Evolutionary conservation across 2,329 filamentous ascomycete genomes (phyloP), one percentile per base, ranked within the genome.

Genomic region (Chrysoporthe puriensis): DNA sequence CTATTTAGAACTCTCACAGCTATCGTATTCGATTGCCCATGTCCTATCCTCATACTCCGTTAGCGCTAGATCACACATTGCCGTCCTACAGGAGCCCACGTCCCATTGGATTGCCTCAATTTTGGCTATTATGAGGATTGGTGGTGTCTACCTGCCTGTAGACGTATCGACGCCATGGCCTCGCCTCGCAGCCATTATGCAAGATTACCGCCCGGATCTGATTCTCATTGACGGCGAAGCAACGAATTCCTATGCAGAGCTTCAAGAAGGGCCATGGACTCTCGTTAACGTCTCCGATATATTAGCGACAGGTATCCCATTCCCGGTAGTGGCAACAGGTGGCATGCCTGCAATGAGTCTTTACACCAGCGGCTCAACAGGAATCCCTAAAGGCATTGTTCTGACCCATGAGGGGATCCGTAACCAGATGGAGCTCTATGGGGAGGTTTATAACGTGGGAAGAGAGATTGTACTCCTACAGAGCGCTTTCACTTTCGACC

Each of bases 371-470:
- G 72, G 76, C 40, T 73, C 73, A 7, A 74, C 79, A 9, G 73
- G 77, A 43, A 73, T 57, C 0, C 82, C 82, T 1, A 84, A 84
- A 71, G 81, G 81, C 3, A 76, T 83, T 26, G 54, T 75, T 1
- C 68, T 81, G 8, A 67, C 50, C 0, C 77, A 81, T 57, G 57
- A 46, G 3, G 73, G 70, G 18, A 60, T 77, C 7, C 4, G 44
- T 0, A 66, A 71, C 3, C 50, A 40, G 56, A 9, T 48, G 3
- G 66, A 64, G 48, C 56, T 26, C 3, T 43, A 4, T 11, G 14
- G n/a, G 26, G 2, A 13, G 42, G 13, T 46, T 2, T 56, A 62
- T n/a, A 16, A n/a, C 3, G 4, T 62, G 1, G 77, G 77, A 32
- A 69, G 69, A n/a, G 76, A 78, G 26, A 64, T 66, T 0, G 69